phyloP scores from a whole-genome alignment of 2,329 filamentous ascomycete species.

The Blastomyces silverae region DNA sequence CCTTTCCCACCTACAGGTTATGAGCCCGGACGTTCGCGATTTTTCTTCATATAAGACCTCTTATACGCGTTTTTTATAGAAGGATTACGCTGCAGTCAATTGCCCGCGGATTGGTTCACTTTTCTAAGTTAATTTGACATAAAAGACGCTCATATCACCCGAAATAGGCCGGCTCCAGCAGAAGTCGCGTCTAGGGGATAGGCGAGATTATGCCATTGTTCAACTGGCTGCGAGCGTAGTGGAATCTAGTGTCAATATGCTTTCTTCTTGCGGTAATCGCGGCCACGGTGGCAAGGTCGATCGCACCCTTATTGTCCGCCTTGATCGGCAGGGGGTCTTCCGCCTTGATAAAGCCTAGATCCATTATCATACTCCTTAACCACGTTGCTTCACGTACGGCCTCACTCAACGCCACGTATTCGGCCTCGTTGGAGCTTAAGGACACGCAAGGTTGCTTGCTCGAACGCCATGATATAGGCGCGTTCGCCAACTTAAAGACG shows the following conservation, averaged over 20 bases:
- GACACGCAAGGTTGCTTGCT: not conserved
- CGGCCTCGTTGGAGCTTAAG: not conserved
- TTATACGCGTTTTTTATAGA: too few relatives aligned
- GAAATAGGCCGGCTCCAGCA: too few relatives aligned
- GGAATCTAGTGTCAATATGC: slow-evolving; percentile 19
- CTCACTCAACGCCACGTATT: not conserved
- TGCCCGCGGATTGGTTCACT: too few relatives aligned
- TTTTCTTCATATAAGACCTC: too few relatives aligned
- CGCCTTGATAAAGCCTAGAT: slow-evolving; percentile 2
- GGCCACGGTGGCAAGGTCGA: slow-evolving; percentile 15
- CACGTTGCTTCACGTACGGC: not conserved
- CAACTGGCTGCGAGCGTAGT: slow-evolving; percentile 15
- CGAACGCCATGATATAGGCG: not conserved
- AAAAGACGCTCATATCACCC: too few relatives aligned
- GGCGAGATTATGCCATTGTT: slow-evolving; percentile 9
- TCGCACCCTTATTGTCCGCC: slow-evolving; percentile 17
- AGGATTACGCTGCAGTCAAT: too few relatives aligned
- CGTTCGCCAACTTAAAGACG: not conserved
- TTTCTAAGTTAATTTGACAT: too few relatives aligned
- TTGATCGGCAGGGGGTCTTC: slow-evolving; percentile 4
- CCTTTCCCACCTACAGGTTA: too few relatives aligned
- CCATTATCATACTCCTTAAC: slow-evolving; percentile 17
- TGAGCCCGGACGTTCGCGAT: too few relatives aligned
- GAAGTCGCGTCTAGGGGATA: too few relatives aligned
- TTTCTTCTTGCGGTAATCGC: slow-evolving; percentile 15